phyloP scores from a whole-genome alignment of 2,329 filamentous ascomycete genomes.

The Coniella lustricola region DNA sequence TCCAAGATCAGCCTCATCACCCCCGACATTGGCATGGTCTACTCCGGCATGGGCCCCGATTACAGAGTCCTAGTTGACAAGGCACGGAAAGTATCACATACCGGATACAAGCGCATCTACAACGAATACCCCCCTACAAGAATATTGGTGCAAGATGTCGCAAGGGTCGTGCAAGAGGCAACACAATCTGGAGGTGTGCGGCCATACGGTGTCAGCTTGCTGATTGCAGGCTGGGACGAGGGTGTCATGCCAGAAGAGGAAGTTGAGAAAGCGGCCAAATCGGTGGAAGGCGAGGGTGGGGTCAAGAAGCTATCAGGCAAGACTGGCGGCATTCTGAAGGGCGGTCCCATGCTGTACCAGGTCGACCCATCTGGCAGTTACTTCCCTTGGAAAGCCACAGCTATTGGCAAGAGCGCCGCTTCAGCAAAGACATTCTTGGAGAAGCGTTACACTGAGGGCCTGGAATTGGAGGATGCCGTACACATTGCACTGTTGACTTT shows the following conservation, averaged over 20 bases:
- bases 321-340: slow-evolving; percentile 92
- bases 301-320: slow-evolving; percentile 74
- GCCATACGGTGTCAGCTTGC: slow-evolving; percentile 90
- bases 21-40: slow-evolving; percentile 99
- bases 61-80: slow-evolving; percentile 97
- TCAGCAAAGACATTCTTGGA: slow-evolving; percentile 98
- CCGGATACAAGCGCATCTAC: slow-evolving; percentile 98
- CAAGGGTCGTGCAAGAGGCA: slow-evolving; percentile 96
- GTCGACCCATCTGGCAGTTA: slow-evolving; percentile 98
- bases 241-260: slow-evolving; percentile 82
- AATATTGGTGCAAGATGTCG: slow-evolving; percentile 98
- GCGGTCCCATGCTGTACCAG: slow-evolving; percentile 95
- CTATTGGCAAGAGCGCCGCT: slow-evolving; percentile 96
- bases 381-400: slow-evolving; percentile 98
- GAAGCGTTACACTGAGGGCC: slow-evolving; percentile 95
- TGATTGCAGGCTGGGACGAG: slow-evolving; percentile 97
- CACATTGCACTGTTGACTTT: slow-evolving; percentile 95
- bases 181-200: slow-evolving; percentile 96
- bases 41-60: slow-evolving; percentile 97
- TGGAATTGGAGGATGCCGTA: slow-evolving; percentile 96
- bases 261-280: slow-evolving; percentile 50
- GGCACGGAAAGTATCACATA: slow-evolving; percentile 96
- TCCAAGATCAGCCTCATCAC: slow-evolving; percentile 98
- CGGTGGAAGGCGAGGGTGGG: slow-evolving; percentile 46
- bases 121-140: slow-evolving; percentile 99